Percentiles rank a stretch among this genome's conserved stretches.
Evolutionary conservation across 352 stramenopile genomes (phyloP).

Genomic region (Phytophthora pinifolia): DNA sequence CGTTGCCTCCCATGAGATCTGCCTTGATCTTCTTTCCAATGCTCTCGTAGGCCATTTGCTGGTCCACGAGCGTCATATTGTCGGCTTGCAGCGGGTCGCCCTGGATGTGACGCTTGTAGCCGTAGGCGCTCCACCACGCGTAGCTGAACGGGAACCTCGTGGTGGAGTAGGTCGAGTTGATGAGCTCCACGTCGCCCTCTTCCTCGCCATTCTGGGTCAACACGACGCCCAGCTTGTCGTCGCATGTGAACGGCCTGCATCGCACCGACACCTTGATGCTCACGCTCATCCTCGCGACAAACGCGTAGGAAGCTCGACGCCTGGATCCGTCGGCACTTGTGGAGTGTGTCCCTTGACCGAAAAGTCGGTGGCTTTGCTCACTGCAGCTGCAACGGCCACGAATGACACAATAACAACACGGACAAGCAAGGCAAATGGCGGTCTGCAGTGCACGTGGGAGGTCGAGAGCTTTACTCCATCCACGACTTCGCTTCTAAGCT

Average conservation of each 20-base stretch:
- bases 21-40: conserved; percentile 92
- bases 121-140: conserved; percentile 94
- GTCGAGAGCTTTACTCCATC: conserved; percentile 9
- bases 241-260: conserved; percentile 86
- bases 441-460: neutral
- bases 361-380: conserved; percentile 21
- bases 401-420: neutral
- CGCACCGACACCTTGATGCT: conserved; percentile 90
- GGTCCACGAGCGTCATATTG: conserved; percentile 90
- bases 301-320: neutral
- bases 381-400: conserved; percentile 8
- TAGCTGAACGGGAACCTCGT: conserved; percentile 93
- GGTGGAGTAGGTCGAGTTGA: conserved; percentile 93
- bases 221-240: conserved; percentile 92
- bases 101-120: conserved; percentile 88
- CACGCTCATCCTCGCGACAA: conserved; percentile 58
- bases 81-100: conserved; percentile 57
- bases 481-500: conserved; percentile 21
- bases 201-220: conserved; percentile 91
- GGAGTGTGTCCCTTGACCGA: conserved; percentile 21
- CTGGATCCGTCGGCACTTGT: neutral
- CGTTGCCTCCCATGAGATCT: conserved; percentile 89
- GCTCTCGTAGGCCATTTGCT: conserved; percentile 89
- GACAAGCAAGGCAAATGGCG: neutral
- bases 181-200: conserved; percentile 91